Conservation (phyloP, 331 rosid species). For the Malus hybrid region DNA sequence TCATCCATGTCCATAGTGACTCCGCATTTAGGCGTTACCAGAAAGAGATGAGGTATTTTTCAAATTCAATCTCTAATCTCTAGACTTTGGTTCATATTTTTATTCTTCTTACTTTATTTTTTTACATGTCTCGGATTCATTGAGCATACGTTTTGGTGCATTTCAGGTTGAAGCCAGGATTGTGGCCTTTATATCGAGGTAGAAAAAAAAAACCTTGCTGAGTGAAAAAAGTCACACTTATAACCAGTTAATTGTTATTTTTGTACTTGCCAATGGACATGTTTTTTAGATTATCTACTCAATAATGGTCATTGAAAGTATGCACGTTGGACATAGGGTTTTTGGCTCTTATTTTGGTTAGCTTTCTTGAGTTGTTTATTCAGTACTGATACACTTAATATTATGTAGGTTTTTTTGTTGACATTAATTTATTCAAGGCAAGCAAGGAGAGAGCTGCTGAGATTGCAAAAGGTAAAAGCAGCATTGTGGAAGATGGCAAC, state of each 20-base stretch:
- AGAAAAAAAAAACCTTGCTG: neutral
- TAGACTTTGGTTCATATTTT: neutral
- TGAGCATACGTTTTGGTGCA: conserved; percentile 12
- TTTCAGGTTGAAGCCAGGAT: conserved; percentile 68
- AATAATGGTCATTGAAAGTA: neutral
- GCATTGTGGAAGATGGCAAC: conserved; percentile 33
- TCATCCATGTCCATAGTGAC: conserved; percentile 87
- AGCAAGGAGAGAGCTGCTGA: conserved; percentile 58
- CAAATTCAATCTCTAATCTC: neutral
- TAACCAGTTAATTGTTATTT: neutral
- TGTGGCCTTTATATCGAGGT: conserved; percentile 99
- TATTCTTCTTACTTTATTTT: neutral
- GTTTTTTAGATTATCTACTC: neutral
- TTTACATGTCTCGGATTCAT: conserved; percentile 3
- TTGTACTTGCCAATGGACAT: neutral
- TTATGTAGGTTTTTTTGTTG: conserved; percentile 75
- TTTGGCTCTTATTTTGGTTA: neutral
- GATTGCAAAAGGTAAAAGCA: conserved; percentile 31
- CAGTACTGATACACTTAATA: conserved; percentile 10
- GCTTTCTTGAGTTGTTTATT: neutral
- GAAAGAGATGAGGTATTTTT: conserved; percentile 72
- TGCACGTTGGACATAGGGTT: neutral
- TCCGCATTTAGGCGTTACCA: conserved; percentile 79
- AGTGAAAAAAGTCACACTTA: neutral
- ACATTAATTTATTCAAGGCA: conserved; percentile 81